Evolutionary conservation across 1,284 basidiomycete species (phyloP).

Genomic region (Malassezia nana): DNA sequence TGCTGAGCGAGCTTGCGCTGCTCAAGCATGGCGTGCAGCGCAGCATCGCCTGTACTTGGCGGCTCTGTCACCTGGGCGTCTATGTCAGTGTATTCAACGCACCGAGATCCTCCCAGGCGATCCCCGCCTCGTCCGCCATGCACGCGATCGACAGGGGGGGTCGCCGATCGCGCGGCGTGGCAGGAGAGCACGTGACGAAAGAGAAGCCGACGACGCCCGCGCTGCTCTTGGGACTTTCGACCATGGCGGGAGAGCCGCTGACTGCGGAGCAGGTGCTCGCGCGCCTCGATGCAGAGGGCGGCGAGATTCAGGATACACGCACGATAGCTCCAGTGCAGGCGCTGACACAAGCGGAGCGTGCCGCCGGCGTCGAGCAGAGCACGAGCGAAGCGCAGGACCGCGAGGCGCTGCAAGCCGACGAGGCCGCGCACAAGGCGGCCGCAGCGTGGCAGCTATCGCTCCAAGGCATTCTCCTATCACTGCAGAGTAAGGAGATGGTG

Average conservation of each 20-base stretch:
- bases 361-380: slow-evolving; percentile 18
- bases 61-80: slow-evolving; percentile 2
- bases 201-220: slow-evolving; percentile 18
- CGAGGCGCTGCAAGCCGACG: slow-evolving; percentile 26
- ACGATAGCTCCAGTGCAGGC: slow-evolving; percentile 21
- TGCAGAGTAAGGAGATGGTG: slow-evolving; percentile 36
- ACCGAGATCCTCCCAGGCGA: slow-evolving; percentile 16
- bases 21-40: slow-evolving; percentile 29
- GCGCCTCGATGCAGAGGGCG: slow-evolving; percentile 23
- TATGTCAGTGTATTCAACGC: neutral
- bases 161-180: neutral
- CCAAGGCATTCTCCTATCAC: slow-evolving; percentile 37
- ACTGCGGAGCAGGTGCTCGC: slow-evolving; percentile 35
- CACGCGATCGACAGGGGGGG: neutral
- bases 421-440: slow-evolving; percentile 33
- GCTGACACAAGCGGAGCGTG: slow-evolving; percentile 6
- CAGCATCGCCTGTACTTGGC: slow-evolving; percentile 22
- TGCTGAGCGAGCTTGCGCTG: slow-evolving; percentile 69
- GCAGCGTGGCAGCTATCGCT: slow-evolving; percentile 44
- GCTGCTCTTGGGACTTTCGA: neutral
- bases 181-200: slow-evolving; percentile 17
- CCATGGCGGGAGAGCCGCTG: slow-evolving; percentile 8
- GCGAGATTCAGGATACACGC: slow-evolving; percentile 33
- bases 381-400: slow-evolving; percentile 22
- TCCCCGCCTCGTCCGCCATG: slow-evolving; percentile 9